Conservation (phyloP, 805 yeast genomes). For the Cyberlindnera americana region DNA sequence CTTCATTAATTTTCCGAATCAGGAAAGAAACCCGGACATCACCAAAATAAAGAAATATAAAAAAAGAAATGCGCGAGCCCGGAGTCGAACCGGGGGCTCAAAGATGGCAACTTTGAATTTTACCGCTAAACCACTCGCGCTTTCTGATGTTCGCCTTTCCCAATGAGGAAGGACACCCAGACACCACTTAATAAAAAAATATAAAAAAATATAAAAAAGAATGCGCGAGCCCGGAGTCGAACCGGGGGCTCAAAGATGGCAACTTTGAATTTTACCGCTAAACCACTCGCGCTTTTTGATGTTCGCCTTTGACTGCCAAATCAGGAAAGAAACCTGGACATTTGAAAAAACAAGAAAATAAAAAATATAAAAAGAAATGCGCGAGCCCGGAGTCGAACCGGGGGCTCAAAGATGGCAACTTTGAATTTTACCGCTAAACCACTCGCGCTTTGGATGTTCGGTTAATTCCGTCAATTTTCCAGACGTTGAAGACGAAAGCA, state of each 20-base stretch:
- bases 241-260: conserved; percentile 60
- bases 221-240: conserved; percentile 58
- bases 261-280: conserved; percentile 55
- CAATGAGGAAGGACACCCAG: conserved; percentile 5
- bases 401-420: conserved; percentile 59
- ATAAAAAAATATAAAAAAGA: conserved; percentile 19
- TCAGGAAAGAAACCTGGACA: conserved; percentile 5
- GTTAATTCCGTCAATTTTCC: too few relatives aligned
- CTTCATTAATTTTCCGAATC: conserved; percentile 4
- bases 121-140: conserved; percentile 56
- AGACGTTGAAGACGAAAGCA: too few relatives aligned
- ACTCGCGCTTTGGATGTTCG: conserved; percentile 46
- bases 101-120: conserved; percentile 55
- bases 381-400: conserved; percentile 60
- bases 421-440: conserved; percentile 55
- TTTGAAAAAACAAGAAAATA: background rate
- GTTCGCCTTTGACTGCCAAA: conserved; percentile 2
- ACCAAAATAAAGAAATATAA: background rate
- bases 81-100: conserved; percentile 60
- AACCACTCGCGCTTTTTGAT: conserved; percentile 44
- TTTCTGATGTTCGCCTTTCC: conserved; percentile 5
- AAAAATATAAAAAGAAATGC: conserved; percentile 32
- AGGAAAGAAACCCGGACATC: conserved; percentile 6
- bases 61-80: conserved; percentile 46
- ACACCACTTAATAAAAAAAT: conserved; percentile 1